Base-by-base conservation (phyloP, 306 rosid genomes). In the Vigna trinervia region DNA sequence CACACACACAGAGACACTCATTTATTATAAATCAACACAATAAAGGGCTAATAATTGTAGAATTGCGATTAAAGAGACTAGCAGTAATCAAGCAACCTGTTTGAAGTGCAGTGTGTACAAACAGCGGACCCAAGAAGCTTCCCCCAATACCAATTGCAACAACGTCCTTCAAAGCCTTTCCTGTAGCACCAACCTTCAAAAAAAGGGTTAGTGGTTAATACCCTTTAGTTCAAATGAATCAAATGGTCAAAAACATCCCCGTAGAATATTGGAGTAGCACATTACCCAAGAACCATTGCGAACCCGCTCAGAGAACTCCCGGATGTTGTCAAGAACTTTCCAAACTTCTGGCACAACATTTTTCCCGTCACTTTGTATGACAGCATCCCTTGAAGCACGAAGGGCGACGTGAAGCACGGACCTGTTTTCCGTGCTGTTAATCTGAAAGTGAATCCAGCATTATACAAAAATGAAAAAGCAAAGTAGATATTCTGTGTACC, bases 81-180 rank as follows among this genome's bases (percentile, higher is more conserved):
- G 66, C 30, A 53, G 71, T 34, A 54, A 65, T 41, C 62, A 75
- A 50, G 7, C 41, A 78, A 89, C 97, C 98, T 91, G 95, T 89
- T 93, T 93, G 98, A 74, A 93, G 97, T 46, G 97, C 95, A 45
- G 93, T 91, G 84, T 93, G 97, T 69, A 91, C 98, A 88, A 93
- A 91, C 30, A 93, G 86, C 63, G 98, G 98, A 80, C 98, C 98
- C 83, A 93, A 89, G 88, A 91, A 93, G 78, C 98, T 93, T 62
- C 98, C 98, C 69, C 98, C 98, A 78, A 93, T 91, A 65, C 98
- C 97, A 82, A 93, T 17, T 10, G 98, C 97, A 80, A 93, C 81
- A 47, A 93, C 96, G 74, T 93, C 93, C 88, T 84, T 93, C 72
- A 93, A 82, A 47, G 86, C 39, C 78, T 89, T 89, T 82, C 98